These are phyloP conservation scores for Glycine tomentella DNA, from an alignment of 306 rosid genomes.

Conservation along the genomic window DNA sequence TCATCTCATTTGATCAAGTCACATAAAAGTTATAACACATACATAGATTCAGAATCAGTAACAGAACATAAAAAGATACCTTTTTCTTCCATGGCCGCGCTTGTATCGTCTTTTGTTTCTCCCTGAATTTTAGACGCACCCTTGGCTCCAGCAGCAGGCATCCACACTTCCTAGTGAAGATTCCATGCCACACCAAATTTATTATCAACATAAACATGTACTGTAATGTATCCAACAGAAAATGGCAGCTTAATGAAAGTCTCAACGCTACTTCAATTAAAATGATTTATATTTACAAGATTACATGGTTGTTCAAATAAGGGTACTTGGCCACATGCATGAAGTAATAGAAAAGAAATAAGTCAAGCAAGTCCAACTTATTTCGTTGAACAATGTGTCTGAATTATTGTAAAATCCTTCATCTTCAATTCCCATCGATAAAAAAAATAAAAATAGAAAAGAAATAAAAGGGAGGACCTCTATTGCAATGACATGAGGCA, in stretches of 20 bases:
- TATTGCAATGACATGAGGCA: conserved; percentile 89
- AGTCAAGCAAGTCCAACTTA: too few species aligned
- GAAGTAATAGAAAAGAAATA: not conserved
- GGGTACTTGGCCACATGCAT: not conserved
- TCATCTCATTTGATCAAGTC: too few species aligned
- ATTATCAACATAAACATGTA: not conserved
- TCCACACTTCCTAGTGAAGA: conserved; percentile 81
- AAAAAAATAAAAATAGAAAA: too few species aligned
- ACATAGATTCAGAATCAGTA: not conserved
- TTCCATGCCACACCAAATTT: conserved; percentile 19
- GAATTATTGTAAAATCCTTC: too few species aligned
- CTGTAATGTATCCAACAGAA: not conserved
- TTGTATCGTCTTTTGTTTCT: conserved; percentile 87
- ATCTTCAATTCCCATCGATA: too few species aligned
- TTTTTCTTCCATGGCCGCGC: conserved; percentile 79
- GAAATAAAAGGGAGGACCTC: conserved; percentile 51
- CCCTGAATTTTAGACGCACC: conserved; percentile 79
- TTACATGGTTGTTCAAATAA: not conserved
- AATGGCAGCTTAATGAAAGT: not conserved
- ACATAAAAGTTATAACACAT: not conserved
- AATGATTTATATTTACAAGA: not conserved
- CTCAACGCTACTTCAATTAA: not conserved
- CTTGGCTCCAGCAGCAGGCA: conserved; percentile 93
- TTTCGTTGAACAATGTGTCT: too few species aligned
- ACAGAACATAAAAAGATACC: conserved; percentile 47